Conservation (phyloP, 805 yeast species). For the Metschnikowia santaceciliae region DNA sequence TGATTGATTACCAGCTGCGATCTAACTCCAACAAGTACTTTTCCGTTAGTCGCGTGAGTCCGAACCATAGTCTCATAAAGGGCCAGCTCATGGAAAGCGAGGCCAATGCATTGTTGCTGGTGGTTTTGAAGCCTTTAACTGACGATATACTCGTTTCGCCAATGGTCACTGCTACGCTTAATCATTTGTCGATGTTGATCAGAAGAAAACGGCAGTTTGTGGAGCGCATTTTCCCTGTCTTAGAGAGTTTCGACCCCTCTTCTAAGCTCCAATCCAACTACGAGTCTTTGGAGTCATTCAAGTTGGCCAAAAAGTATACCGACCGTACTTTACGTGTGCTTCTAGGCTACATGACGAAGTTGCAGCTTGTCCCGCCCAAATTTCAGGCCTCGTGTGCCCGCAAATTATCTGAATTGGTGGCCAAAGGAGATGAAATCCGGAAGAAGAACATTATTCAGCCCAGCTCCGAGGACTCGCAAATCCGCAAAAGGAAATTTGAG, state of each 20-base stretch:
- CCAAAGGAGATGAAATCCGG: conserved; percentile 39
- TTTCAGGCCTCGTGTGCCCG: conserved; percentile 25
- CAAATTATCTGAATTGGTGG: conserved; percentile 27
- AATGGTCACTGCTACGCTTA: conserved; percentile 62
- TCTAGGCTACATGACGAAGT: conserved; percentile 35
- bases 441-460: conserved; percentile 34
- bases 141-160: conserved; percentile 54
- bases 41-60: conserved; percentile 48
- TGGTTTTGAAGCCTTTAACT: conserved; percentile 52
- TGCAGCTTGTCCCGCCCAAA: conserved; percentile 34
- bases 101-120: conserved; percentile 57
- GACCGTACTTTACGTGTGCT: conserved; percentile 54
- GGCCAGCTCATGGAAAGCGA: conserved; percentile 59
- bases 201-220: conserved; percentile 62
- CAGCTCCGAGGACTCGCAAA: conserved; percentile 26
- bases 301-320: conserved; percentile 56
- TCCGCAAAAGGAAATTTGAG: conserved; percentile 39
- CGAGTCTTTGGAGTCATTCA: conserved; percentile 42
- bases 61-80: conserved; percentile 64
- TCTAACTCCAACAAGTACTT: conserved; percentile 39
- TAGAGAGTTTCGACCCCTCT: conserved; percentile 59
- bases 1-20: conserved; percentile 43
- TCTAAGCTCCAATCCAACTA: conserved; percentile 51
- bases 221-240: conserved; percentile 51
- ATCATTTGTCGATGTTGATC: conserved; percentile 59